These are phyloP conservation scores for Huntiella abstrusa DNA, from an alignment of 2,329 filamentous ascomycete species.

Conservation along the genomic window DNA sequence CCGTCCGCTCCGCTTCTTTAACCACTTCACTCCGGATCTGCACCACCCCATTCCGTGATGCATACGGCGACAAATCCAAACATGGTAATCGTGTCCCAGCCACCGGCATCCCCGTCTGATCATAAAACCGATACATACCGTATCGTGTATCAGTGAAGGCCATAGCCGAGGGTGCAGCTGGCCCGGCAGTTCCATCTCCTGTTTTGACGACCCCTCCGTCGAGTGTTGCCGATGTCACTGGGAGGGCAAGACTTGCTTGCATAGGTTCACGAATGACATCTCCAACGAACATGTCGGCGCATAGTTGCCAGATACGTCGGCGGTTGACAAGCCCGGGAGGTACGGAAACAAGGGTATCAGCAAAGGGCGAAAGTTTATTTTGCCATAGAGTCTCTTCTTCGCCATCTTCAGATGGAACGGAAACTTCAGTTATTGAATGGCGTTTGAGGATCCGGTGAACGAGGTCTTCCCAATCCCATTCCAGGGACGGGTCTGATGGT, in stretches of 20 bases:
- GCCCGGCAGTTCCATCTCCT: no score
- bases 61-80: neutral
- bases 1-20: neutral
- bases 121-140: neutral
- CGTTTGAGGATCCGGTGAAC: neutral
- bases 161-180: neutral
- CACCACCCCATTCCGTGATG: neutral
- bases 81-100: neutral
- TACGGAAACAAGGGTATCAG: neutral
- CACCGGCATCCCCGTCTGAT: neutral
- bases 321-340: slow-evolving; percentile 1
- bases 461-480: slow-evolving; percentile 9
- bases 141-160: neutral
- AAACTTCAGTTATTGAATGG: no score
- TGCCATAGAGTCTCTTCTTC: slow-evolving; percentile 1
- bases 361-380: neutral
- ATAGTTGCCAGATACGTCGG: slow-evolving; percentile 7
- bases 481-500: neutral
- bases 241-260: neutral
- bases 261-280: slow-evolving; percentile 5
- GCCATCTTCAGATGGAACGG: neutral
- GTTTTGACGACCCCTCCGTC: no score
- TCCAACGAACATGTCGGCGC: slow-evolving; percentile 6
- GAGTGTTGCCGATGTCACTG: neutral
- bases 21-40: neutral